These are phyloP conservation scores for Talaromyces trachyspermus DNA, from an alignment of 495 filamentous ascomycete species.

Conservation along the genomic window DNA sequence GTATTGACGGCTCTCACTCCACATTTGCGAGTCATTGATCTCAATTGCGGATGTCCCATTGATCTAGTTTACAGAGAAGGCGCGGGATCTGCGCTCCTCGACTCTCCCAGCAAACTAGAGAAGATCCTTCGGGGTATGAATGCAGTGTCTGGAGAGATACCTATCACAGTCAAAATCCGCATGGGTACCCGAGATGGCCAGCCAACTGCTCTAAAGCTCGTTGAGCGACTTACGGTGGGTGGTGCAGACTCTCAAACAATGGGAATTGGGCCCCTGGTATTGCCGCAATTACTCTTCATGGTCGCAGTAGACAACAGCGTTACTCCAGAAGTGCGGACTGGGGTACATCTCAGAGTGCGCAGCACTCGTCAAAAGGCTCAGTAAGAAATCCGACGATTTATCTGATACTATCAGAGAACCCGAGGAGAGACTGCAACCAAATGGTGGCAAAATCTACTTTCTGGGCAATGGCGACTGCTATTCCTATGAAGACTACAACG, in stretches of 20 bases:
- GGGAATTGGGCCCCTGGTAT: slow-evolving; percentile 66
- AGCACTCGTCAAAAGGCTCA: slow-evolving; percentile 71
- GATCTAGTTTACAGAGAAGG: slow-evolving; percentile 82
- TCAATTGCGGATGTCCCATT: slow-evolving; percentile 97
- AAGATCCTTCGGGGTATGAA: slow-evolving; percentile 96
- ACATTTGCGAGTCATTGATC: slow-evolving; percentile 76
- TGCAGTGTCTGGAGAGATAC: slow-evolving; percentile 74
- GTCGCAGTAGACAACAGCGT: slow-evolving; percentile 85
- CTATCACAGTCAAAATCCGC: slow-evolving; percentile 88
- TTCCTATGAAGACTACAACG: slow-evolving; percentile 80
- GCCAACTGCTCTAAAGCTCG: slow-evolving; percentile 72
- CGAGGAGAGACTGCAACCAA: slow-evolving; percentile 57
- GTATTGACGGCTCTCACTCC: slow-evolving; percentile 67
- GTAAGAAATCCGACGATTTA: slow-evolving; percentile 50
- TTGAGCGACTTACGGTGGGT: slow-evolving; percentile 76
- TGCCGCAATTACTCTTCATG: slow-evolving; percentile 90
- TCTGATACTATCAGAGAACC: slow-evolving; percentile 71
- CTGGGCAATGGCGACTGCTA: slow-evolving; percentile 95
- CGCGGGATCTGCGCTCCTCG: slow-evolving; percentile 89
- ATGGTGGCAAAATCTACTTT: slow-evolving; percentile 69
- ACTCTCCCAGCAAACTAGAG: slow-evolving; percentile 72
- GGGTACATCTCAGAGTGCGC: slow-evolving; percentile 89
- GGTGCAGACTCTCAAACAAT: slow-evolving; percentile 56
- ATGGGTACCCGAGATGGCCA: slow-evolving; percentile 78
- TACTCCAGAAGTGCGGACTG: slow-evolving; percentile 88